A percentile compares a stretch with the other conserved stretches of the same genome.
phyloP scores from a whole-genome alignment of 1,139 yeast genomes.

The Taphrina flavorubra region DNA sequence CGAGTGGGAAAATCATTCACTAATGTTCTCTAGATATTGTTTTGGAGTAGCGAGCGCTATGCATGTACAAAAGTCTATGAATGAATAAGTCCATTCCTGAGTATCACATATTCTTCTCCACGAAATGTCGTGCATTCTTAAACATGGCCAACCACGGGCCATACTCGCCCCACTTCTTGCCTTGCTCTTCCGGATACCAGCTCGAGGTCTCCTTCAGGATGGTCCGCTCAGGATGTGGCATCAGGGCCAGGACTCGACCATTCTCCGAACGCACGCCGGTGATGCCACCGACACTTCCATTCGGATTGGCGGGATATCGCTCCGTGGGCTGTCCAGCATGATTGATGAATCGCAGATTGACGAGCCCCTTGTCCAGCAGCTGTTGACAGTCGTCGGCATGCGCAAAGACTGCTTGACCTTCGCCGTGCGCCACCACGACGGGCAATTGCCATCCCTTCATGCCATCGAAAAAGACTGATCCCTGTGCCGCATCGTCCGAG shows the following conservation, averaged over 20 bases:
- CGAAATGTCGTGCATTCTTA: constrained; percentile 95
- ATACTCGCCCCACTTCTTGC: constrained; percentile 67
- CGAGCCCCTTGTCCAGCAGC: constrained; percentile 56
- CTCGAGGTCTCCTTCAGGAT: constrained; percentile 86
- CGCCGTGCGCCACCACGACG: constrained; percentile 98
- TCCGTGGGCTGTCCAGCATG: constrained; percentile 85
- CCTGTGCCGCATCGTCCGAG: constrained; percentile 60
- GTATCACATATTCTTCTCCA: constrained; percentile 57
- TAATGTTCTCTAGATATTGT: constrained; percentile 29
- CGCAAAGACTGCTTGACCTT: constrained; percentile 84
- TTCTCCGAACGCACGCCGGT: constrained; percentile 89
- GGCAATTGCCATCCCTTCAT: constrained; percentile 94
- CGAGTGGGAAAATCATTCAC: neutral
- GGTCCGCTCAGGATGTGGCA: constrained; percentile 99
- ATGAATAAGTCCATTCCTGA: neutral
- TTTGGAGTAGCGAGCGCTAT: constrained; percentile 15
- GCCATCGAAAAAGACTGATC: constrained; percentile 78
- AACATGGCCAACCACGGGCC: constrained; percentile 97
- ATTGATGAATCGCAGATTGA: constrained; percentile 80
- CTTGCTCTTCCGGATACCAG: constrained; percentile 79
- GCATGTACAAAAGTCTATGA: neutral
- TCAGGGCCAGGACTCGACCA: constrained; percentile 96
- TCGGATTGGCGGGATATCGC: constrained; percentile 91
- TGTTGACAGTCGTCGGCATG: constrained; percentile 56
- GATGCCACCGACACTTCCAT: constrained; percentile 92